Evolutionary conservation across 2,329 filamentous ascomycete species (phyloP).

Genomic region (Ilyonectria mors-panacis): DNA sequence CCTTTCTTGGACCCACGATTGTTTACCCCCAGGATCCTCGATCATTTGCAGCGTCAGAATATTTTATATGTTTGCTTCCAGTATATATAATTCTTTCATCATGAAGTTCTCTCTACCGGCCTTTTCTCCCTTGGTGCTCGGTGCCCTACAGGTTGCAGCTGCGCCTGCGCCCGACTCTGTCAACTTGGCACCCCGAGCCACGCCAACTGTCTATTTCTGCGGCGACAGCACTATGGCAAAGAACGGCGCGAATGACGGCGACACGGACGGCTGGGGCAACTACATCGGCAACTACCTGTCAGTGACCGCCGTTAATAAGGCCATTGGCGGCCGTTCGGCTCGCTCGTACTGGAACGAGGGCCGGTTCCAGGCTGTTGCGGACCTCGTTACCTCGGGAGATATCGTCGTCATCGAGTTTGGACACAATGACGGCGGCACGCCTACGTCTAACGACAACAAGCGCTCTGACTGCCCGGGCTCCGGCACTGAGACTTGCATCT

Average conservation of each 20-base stretch:
- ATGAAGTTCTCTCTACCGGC: slow-evolving; percentile 43
- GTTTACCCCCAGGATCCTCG: background rate
- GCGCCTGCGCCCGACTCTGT: slow-evolving; percentile 20
- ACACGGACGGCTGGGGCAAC: slow-evolving; percentile 72
- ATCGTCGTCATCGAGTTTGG: slow-evolving; percentile 81
- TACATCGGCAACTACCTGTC: slow-evolving; percentile 67
- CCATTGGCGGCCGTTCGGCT: slow-evolving; percentile 76
- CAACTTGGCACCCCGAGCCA: slow-evolving; percentile 25
- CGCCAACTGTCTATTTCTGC: slow-evolving; percentile 66
- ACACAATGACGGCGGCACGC: slow-evolving; percentile 78
- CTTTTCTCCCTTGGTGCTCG: slow-evolving; percentile 35
- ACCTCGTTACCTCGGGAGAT: slow-evolving; percentile 69
- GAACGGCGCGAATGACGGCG: slow-evolving; percentile 57
- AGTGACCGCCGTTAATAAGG: slow-evolving; percentile 70
- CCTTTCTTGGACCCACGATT: slow-evolving; percentile 1
- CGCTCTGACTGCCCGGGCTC: slow-evolving; percentile 71
- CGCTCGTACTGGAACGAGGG: slow-evolving; percentile 77
- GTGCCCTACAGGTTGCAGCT: slow-evolving; percentile 34
- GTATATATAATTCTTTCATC: background rate
- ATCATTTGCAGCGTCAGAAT: background rate
- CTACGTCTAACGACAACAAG: slow-evolving; percentile 70
- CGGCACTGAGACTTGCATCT: slow-evolving; percentile 66
- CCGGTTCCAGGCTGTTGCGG: slow-evolving; percentile 71
- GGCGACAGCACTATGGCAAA: slow-evolving; percentile 75
- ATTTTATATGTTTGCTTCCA: background rate